phyloP scores from a whole-genome alignment of 495 filamentous ascomycete species.

The Clohesyomyces aquaticus region DNA sequence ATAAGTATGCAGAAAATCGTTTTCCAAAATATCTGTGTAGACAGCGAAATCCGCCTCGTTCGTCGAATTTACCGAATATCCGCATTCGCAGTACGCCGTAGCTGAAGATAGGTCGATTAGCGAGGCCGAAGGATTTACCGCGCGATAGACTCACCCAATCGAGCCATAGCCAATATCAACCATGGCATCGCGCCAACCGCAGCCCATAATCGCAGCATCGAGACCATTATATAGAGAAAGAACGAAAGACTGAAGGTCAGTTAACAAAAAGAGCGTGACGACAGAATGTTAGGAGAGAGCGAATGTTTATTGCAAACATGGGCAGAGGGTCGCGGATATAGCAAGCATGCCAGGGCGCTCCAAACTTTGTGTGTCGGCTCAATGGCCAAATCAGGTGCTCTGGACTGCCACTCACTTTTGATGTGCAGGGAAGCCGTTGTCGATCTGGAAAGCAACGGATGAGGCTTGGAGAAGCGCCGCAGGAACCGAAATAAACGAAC shows the following conservation, averaged over 20 bases:
- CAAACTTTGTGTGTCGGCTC: constrained; percentile 3
- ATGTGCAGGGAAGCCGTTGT: neutral
- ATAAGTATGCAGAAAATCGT: constrained; percentile 64
- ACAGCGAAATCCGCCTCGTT: constrained; percentile 44
- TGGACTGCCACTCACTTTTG: constrained; percentile 11
- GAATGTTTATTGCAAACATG: too few relatives aligned
- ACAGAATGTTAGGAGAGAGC: constrained; percentile 4
- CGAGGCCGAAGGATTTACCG: neutral
- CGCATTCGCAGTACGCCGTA: constrained; percentile 69
- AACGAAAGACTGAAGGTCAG: constrained; percentile 7
- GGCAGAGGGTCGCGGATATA: neutral
- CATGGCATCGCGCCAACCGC: constrained; percentile 25
- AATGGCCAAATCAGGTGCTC: constrained; percentile 11
- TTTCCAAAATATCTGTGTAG: constrained; percentile 71
- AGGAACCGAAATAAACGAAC: constrained; percentile 1
- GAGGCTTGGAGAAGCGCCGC: neutral
- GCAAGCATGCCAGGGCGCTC: too few relatives aligned
- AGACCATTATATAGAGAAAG: constrained; percentile 5
- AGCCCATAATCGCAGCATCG: constrained; percentile 15
- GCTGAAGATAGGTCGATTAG: constrained; percentile 6
- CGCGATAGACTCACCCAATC: constrained; percentile 15
- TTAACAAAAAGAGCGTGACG: constrained; percentile 1
- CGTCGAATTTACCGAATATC: constrained; percentile 59
- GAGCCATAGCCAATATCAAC: constrained; percentile 32
- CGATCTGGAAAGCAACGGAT: neutral